Conservation (phyloP, 1,139 yeast species). For the Zygoascus meyerae region DNA sequence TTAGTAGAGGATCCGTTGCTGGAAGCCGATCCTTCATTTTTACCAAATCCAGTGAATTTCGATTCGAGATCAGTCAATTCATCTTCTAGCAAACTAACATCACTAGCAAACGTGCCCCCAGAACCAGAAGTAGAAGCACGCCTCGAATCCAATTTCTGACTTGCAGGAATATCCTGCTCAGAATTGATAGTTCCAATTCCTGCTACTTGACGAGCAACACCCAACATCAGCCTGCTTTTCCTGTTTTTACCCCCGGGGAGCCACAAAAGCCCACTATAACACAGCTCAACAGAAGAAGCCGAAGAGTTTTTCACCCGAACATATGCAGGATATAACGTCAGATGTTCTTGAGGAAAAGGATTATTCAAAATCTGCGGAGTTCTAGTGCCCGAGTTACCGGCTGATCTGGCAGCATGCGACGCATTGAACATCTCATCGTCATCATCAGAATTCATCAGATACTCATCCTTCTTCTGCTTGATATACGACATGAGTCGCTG, state of each 20-base stretch:
- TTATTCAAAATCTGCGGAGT: constrained; percentile 13
- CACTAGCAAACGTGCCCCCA: constrained; percentile 24
- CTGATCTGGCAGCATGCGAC: constrained; percentile 2
- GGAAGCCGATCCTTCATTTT: not conserved
- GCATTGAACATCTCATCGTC: constrained; percentile 11
- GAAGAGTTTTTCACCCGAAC: constrained; percentile 36
- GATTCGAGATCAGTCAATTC: constrained; percentile 6
- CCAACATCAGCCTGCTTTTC: constrained; percentile 60
- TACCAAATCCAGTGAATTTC: constrained; percentile 1
- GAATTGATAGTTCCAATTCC: constrained; percentile 29
- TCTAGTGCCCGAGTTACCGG: not conserved
- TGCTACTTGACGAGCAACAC: constrained; percentile 66
- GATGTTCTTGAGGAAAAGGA: constrained; percentile 29
- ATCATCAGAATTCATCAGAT: constrained; percentile 14
- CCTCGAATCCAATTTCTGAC: not conserved
- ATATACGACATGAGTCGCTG: constrained; percentile 20
- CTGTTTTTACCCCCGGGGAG: constrained; percentile 65
- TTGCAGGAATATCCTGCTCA: not conserved
- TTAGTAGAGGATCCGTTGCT: constrained; percentile 17
- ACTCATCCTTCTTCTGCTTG: constrained; percentile 23
- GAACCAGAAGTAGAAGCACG: constrained; percentile 28
- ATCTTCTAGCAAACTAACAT: constrained; percentile 3
- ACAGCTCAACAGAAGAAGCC: constrained; percentile 39
- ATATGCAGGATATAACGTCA: constrained; percentile 58
- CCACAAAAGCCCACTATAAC: constrained; percentile 67